phyloP scores from a whole-genome alignment of 2,329 filamentous ascomycete species.

The Pochonia chlamydosporia region DNA sequence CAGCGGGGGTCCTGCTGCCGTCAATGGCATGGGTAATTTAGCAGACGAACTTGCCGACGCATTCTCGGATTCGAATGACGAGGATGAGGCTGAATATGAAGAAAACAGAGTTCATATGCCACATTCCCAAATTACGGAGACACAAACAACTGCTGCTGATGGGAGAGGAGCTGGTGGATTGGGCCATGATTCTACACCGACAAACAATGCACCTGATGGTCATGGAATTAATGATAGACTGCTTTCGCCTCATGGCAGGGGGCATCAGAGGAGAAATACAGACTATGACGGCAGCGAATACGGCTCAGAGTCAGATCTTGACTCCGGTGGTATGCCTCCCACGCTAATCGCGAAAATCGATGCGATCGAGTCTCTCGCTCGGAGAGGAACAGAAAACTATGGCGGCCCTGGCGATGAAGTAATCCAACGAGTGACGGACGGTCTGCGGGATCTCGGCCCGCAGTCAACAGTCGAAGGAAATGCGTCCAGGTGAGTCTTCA shows the following conservation, averaged over 20 bases:
- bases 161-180: constrained; percentile 3
- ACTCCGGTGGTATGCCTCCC: constrained; percentile 60
- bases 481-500: constrained; percentile 54
- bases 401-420: constrained; percentile 61
- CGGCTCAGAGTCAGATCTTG: constrained; percentile 65
- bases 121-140: not conserved
- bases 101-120: constrained; percentile 23
- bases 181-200: constrained; percentile 15
- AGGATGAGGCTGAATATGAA: constrained; percentile 50
- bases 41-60: constrained; percentile 77
- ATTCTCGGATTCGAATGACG: constrained; percentile 60
- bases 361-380: constrained; percentile 63
- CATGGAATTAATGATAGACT: constrained; percentile 36
- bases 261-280: constrained; percentile 45
- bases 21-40: constrained; percentile 65
- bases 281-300: constrained; percentile 71
- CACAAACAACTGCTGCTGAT: constrained; percentile 1
- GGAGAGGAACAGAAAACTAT: constrained; percentile 60
- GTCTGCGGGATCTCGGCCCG: constrained; percentile 65
- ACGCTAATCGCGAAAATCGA: constrained; percentile 65
- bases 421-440: constrained; percentile 61
- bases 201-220: constrained; percentile 26
- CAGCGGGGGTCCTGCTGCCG: constrained; percentile 32
- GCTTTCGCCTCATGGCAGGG: constrained; percentile 35
- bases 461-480: constrained; percentile 68